These are phyloP conservation scores for bread wheat (Triticum aestivum) DNA, from an alignment of 176 grass and related monocot genomes.

Conservation along the genomic window IWGSC_CS_RefSeq_v2.1 NC_057810.1:152615747-152616246, in stretches of 20 bases:
- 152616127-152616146: too few species aligned
- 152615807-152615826: neutral
- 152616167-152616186: too few species aligned
- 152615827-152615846: neutral
- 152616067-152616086: neutral
- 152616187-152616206: too few species aligned
- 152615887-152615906: neutral
- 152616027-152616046: neutral
- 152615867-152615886: neutral
- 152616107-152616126: neutral
- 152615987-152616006: neutral
- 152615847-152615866: conserved; percentile 39
- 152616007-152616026: neutral
- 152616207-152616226: too few species aligned
- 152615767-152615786: neutral
- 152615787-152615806: neutral
- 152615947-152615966: neutral
- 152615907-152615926: conserved; percentile 7
- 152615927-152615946: neutral
- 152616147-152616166: too few species aligned
- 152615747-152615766: neutral
- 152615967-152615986: neutral
- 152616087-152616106: neutral
- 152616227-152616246: too few species aligned
- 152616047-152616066: neutral